Conservation (phyloP, 805 yeast genomes). For the Sungouiella thailandica region DNA sequence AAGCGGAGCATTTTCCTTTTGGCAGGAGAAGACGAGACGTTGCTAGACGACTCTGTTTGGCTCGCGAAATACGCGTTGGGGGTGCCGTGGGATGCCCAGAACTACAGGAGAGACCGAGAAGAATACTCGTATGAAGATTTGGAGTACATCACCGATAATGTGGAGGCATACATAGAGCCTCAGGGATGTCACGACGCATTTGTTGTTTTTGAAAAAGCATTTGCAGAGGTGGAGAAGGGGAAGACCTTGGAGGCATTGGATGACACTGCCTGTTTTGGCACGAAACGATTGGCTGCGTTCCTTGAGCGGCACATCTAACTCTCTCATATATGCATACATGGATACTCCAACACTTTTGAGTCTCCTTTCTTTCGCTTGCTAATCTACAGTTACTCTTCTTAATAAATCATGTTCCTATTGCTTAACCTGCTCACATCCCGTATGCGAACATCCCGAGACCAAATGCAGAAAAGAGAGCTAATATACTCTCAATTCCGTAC, state of each 20-base stretch:
- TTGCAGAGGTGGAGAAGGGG: not conserved
- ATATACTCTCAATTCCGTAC: constrained; percentile 2
- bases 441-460: constrained; percentile 5
- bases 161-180: constrained; percentile 19
- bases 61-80: constrained; percentile 26
- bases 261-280: not conserved
- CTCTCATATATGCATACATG: too few relatives aligned
- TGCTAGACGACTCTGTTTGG: constrained; percentile 29
- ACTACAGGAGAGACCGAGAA: not conserved
- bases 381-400: too few relatives aligned
- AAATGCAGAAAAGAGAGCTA: constrained; percentile 8
- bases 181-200: constrained; percentile 34
- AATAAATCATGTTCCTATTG: too few relatives aligned
- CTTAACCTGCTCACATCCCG: constrained; percentile 1
- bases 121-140: not conserved
- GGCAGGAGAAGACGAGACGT: constrained; percentile 32
- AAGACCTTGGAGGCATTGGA: not conserved
- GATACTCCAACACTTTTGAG: too few relatives aligned
- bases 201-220: constrained; percentile 22
- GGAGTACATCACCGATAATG: not conserved
- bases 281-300: not conserved
- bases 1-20: constrained; percentile 20
- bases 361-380: too few relatives aligned
- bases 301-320: not conserved
- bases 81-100: not conserved